A percentile compares a stretch with the other conserved stretches of the same genome.
Conservation (phyloP, 257 asterid genomes). For the Phtheirospermum japonicum region DNA sequence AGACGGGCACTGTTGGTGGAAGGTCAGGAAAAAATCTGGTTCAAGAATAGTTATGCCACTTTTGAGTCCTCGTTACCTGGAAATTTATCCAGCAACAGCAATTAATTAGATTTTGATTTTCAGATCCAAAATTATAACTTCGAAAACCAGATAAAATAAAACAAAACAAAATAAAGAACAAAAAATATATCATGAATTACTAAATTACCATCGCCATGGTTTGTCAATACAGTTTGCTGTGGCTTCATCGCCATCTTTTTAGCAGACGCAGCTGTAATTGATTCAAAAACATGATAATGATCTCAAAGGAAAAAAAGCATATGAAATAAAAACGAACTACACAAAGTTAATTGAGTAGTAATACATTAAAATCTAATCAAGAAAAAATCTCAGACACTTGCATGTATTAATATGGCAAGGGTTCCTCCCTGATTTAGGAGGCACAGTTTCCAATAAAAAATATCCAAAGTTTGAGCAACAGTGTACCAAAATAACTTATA, state of each 20-base stretch:
- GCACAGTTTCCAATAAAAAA: too few relatives aligned
- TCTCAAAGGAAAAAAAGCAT: not conserved
- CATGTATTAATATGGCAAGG: constrained; percentile 13
- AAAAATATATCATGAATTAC: not conserved
- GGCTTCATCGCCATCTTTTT: constrained; percentile 43
- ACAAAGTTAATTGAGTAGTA: not conserved
- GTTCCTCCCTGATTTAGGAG: constrained; percentile 2
- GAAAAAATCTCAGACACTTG: not conserved
- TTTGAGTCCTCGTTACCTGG: constrained; percentile 48
- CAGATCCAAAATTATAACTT: not conserved
- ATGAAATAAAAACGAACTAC: too few relatives aligned
- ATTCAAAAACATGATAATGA: constrained; percentile 15
- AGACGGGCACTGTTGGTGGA: constrained; percentile 1
- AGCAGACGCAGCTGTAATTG: constrained; percentile 48
- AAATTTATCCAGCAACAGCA: constrained; percentile 15
- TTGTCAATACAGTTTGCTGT: constrained; percentile 35
- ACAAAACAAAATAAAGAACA: not conserved
- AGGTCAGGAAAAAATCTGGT: constrained; percentile 8
- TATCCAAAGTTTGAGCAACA: not conserved
- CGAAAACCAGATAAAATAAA: not conserved
- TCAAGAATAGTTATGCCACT: constrained; percentile 9
- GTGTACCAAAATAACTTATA: not conserved
- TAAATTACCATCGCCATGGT: constrained; percentile 45
- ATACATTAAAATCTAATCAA: constrained; percentile 5
- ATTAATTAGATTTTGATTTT: constrained; percentile 23